phyloP scores from a whole-genome alignment of 1,139 yeast species.

The Suhomyces taliae region DNA sequence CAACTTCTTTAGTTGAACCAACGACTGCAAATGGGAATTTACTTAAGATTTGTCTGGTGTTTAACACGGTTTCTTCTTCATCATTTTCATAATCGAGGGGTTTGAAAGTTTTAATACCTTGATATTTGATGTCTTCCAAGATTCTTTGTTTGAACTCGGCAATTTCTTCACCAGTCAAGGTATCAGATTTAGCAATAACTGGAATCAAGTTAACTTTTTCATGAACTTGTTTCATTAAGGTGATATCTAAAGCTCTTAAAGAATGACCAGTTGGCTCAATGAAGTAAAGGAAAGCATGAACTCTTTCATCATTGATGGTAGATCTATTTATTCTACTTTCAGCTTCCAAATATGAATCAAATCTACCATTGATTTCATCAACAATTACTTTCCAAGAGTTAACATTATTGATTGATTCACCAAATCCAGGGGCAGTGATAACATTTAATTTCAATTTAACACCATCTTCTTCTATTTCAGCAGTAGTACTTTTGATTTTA shows the following conservation, averaged over 20 bases:
- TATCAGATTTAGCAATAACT: conserved; percentile 91
- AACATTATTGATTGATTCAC: conserved; percentile 83
- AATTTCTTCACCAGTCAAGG: conserved; percentile 86
- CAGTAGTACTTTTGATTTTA: conserved; percentile 62
- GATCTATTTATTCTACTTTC: conserved; percentile 86
- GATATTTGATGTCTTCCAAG: conserved; percentile 71
- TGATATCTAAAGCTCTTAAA: conserved; percentile 83
- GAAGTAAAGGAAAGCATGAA: conserved; percentile 86
- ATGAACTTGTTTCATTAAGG: conserved; percentile 85
- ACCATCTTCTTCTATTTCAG: conserved; percentile 89
- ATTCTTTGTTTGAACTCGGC: conserved; percentile 71
- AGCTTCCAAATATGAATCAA: conserved; percentile 83
- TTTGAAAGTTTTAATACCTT: conserved; percentile 73
- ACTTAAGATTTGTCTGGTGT: conserved; percentile 65
- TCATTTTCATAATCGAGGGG: conserved; percentile 83
- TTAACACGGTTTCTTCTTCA: conserved; percentile 75
- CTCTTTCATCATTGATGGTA: conserved; percentile 69
- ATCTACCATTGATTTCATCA: conserved; percentile 83
- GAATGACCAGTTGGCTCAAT: conserved; percentile 98
- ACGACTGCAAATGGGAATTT: conserved; percentile 92
- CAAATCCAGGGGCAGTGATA: conserved; percentile 92
- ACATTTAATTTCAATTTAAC: conserved; percentile 84
- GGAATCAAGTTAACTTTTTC: conserved; percentile 93
- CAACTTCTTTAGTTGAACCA: conserved; percentile 80
- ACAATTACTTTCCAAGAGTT: conserved; percentile 94